These are phyloP conservation scores for Talaromyces ruber DNA, from an alignment of 495 filamentous ascomycete species.

Conservation along the genomic window DNA sequence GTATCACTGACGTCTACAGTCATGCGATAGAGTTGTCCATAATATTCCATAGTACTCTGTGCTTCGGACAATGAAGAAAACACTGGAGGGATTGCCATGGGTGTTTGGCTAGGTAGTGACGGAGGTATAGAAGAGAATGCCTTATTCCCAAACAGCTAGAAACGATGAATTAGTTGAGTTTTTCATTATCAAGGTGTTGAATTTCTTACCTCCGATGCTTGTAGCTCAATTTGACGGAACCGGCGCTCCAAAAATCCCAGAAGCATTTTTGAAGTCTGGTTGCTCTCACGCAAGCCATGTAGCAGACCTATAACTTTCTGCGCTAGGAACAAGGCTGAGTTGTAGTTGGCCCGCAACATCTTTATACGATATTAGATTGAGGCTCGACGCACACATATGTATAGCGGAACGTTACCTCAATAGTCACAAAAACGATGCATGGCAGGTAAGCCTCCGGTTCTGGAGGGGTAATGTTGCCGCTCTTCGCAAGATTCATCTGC, in stretches of 20 bases:
- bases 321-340: not conserved
- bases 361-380: not conserved
- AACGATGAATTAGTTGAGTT: not conserved
- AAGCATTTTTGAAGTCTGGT: not conserved
- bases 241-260: not conserved
- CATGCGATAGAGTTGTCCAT: not conserved
- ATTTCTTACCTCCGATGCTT: not conserved
- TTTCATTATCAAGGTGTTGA: not conserved
- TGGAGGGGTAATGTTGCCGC: not conserved
- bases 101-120: not conserved
- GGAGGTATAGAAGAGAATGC: not conserved
- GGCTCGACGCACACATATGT: not conserved
- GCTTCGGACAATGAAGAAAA: constrained; percentile 2
- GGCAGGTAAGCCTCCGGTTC: not conserved
- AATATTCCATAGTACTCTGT: not conserved
- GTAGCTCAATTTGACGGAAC: not conserved
- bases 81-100: not conserved
- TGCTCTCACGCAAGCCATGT: not conserved
- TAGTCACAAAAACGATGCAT: constrained; percentile 2
- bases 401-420: not conserved
- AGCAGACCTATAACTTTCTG: not conserved
- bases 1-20: not conserved
- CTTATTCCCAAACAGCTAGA: not conserved
- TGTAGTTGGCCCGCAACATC: constrained; percentile 5
- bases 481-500: not conserved